Conservation (phyloP, 768 basidiomycete genomes). For the Sarcodon sp. region DNA sequence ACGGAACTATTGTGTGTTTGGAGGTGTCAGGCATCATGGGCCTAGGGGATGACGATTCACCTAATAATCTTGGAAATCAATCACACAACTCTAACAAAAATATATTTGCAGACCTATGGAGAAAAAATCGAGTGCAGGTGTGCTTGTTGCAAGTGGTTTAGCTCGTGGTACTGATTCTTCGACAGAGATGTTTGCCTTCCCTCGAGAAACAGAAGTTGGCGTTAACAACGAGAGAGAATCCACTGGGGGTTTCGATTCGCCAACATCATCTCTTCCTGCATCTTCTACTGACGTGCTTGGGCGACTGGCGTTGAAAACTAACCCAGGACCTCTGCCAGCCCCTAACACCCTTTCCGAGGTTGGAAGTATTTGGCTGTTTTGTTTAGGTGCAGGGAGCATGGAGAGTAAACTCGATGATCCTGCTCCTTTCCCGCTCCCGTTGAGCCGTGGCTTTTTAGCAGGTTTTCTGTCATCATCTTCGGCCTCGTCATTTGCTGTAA, state of each 20-base stretch:
- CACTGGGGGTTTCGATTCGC: conserved; percentile 3
- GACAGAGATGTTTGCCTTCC: conserved; percentile 33
- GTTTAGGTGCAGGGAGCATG: conserved; percentile 70
- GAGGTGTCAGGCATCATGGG: not conserved
- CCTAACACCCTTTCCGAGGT: conserved; percentile 48
- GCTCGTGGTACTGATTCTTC: conserved; percentile 11
- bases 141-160: conserved; percentile 9
- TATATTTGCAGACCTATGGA: conserved; percentile 35
- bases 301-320: conserved; percentile 38
- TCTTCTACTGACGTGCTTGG: conserved; percentile 17
- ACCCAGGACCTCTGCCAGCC: conserved; percentile 42
- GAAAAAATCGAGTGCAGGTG: conserved; percentile 50
- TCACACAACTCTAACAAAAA: not conserved
- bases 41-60: conserved; percentile 10
- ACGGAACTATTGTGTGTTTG: conserved; percentile 13
- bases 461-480: conserved; percentile 28
- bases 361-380: conserved; percentile 24
- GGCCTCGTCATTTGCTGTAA: conserved; percentile 21
- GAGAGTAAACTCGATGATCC: conserved; percentile 53
- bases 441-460: conserved; percentile 40
- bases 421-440: conserved; percentile 31
- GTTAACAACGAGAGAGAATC: conserved; percentile 22
- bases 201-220: conserved; percentile 47
- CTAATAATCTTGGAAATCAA: not conserved
- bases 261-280: conserved; percentile 8